phyloP scores from a whole-genome alignment of 371 early-diverging fungal genomes.

The Syncephalastrum monosporum region DNA sequence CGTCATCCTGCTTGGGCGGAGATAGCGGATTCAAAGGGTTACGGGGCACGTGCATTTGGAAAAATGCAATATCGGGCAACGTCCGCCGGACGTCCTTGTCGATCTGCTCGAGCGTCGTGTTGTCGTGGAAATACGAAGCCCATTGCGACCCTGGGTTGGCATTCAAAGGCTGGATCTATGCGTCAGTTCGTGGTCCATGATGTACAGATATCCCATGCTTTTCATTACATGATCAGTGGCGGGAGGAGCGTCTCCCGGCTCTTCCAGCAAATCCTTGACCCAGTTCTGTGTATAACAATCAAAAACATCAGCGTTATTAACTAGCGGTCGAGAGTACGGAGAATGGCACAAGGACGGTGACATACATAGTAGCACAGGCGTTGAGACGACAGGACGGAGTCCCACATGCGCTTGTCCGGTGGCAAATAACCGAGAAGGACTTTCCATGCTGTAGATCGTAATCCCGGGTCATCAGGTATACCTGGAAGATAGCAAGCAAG shows the following conservation, averaged over 20 bases:
- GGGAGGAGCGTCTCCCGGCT: slow-evolving; percentile 50
- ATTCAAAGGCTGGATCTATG: slow-evolving; percentile 38
- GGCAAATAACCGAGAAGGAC: slow-evolving; percentile 76
- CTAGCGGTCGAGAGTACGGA: not conserved
- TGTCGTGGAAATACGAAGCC: slow-evolving; percentile 59
- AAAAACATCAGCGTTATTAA: not conserved
- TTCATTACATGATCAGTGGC: slow-evolving; percentile 40
- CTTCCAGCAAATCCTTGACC: slow-evolving; percentile 56
- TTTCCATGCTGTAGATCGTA: slow-evolving; percentile 73
- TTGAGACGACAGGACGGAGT: slow-evolving; percentile 40
- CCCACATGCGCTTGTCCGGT: slow-evolving; percentile 72
- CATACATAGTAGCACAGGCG: slow-evolving; percentile 68
- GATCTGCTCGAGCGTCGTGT: slow-evolving; percentile 71
- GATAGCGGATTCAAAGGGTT: slow-evolving; percentile 55
- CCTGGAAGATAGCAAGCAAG: slow-evolving; percentile 33
- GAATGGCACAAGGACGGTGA: not conserved
- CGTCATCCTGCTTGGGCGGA: slow-evolving; percentile 23
- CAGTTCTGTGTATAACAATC: slow-evolving; percentile 37
- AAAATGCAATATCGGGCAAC: slow-evolving; percentile 80
- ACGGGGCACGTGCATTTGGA: slow-evolving; percentile 64
- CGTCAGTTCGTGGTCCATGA: slow-evolving; percentile 6
- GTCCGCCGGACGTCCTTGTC: slow-evolving; percentile 85
- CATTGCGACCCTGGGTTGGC: slow-evolving; percentile 45
- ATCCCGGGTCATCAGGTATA: slow-evolving; percentile 70
- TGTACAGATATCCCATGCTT: slow-evolving; percentile 2